Conservation (phyloP, 768 basidiomycete species). For the Boletus rubroflammeus region DNA sequence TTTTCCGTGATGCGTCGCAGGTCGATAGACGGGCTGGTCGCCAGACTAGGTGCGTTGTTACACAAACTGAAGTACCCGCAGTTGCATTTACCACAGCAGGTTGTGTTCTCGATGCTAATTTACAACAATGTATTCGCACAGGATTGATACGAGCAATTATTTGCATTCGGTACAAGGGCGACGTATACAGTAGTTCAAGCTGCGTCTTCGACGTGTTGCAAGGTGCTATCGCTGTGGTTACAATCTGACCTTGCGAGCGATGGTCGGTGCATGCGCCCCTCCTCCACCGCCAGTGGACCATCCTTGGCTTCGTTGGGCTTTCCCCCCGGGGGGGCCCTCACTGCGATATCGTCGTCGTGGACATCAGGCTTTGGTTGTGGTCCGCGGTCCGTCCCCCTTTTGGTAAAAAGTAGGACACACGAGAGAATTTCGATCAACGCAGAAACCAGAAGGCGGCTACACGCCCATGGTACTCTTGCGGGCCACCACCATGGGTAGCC, state of each 20-base stretch:
- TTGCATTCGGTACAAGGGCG: too few relatives aligned
- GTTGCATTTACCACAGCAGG: too few relatives aligned
- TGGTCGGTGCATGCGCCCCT: background rate
- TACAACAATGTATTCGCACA: too few relatives aligned
- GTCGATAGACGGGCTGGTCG: too few relatives aligned
- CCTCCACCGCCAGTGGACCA: background rate
- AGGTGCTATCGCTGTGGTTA: background rate
- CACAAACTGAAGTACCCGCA: too few relatives aligned
- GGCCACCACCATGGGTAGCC: constrained; percentile 31
- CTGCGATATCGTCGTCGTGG: background rate
- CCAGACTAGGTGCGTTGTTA: too few relatives aligned
- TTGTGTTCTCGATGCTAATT: too few relatives aligned
- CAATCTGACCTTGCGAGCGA: background rate
- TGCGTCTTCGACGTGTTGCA: background rate
- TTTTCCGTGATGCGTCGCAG: too few relatives aligned
- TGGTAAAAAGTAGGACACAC: constrained; percentile 37
- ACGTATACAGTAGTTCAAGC: too few relatives aligned
- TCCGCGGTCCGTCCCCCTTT: constrained; percentile 11
- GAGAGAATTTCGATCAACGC: constrained; percentile 30
- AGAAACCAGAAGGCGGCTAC: constrained; percentile 46
- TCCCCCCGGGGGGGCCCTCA: background rate
- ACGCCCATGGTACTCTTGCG: constrained; percentile 36
- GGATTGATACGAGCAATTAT: too few relatives aligned
- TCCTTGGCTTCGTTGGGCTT: background rate
- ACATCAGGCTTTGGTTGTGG: background rate